These are phyloP conservation scores for Phaeoacremonium minimum DNA, from an alignment of 2,329 filamentous ascomycete species.

Conservation along the genomic window DNA sequence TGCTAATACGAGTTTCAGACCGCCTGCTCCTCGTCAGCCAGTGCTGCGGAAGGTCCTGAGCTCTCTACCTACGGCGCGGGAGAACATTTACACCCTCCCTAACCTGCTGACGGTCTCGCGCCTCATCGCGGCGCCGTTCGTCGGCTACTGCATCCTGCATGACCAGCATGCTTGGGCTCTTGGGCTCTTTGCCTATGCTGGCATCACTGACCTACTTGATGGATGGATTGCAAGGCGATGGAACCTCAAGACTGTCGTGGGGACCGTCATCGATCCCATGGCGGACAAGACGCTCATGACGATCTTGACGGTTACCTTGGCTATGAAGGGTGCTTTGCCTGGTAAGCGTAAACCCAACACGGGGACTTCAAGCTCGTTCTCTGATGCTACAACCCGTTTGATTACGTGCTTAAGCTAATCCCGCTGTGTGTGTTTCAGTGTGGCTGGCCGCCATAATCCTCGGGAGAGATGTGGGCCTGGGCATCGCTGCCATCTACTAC, in stretches of 20 bases:
- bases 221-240: slow-evolving; percentile 89
- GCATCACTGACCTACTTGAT: slow-evolving; percentile 86
- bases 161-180: slow-evolving; percentile 76
- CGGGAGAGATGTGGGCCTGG: slow-evolving; percentile 79
- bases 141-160: slow-evolving; percentile 85
- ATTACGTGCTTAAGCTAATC: slow-evolving; percentile 2
- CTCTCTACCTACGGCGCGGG: slow-evolving; percentile 46
- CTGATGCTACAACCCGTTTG: too few species aligned
- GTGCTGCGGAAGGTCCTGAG: slow-evolving; percentile 22
- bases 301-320: slow-evolving; percentile 78
- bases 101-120: slow-evolving; percentile 89
- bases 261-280: slow-evolving; percentile 93
- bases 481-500: slow-evolving; percentile 86
- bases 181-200: slow-evolving; percentile 86
- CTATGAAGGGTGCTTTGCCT: slow-evolving; percentile 76
- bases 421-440: slow-evolving; percentile 38
- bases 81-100: slow-evolving; percentile 96
- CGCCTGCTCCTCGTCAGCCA: slow-evolving; percentile 14
- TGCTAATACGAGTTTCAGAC: neutral
- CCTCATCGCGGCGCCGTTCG: slow-evolving; percentile 73
- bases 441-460: slow-evolving; percentile 90
- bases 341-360: too few species aligned
- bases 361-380: too few species aligned
- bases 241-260: slow-evolving; percentile 88
- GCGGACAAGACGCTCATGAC: slow-evolving; percentile 97